Conservation (phyloP, 2,329 filamentous ascomycete genomes). For the Chaetomiaceae sp. region DNA sequence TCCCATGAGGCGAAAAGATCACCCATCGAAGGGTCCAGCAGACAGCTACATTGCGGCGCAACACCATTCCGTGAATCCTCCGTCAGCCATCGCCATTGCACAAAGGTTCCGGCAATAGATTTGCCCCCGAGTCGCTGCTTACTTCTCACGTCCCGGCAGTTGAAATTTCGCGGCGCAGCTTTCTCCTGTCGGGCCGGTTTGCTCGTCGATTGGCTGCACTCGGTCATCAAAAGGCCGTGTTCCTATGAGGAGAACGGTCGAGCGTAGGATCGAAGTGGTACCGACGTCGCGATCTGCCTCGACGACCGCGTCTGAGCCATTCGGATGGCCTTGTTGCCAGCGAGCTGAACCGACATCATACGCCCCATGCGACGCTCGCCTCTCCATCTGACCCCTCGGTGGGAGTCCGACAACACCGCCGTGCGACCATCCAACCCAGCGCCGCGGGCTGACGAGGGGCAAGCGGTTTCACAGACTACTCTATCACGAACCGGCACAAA, state of each 20-base stretch:
- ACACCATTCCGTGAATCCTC: conserved; percentile 2
- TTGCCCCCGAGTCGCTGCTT: background rate
- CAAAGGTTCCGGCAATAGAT: background rate
- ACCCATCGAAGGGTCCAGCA: no score
- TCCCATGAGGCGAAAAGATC: no score
- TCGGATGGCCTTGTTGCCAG: background rate
- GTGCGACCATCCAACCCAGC: conserved; percentile 10
- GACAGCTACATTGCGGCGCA: no score
- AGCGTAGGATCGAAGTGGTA: background rate
- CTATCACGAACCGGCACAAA: background rate
- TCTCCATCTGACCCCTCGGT: conserved; percentile 1
- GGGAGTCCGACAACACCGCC: background rate
- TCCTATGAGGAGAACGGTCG: background rate
- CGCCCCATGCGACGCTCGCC: background rate
- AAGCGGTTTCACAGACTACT: background rate
- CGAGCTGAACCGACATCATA: background rate
- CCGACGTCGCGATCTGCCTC: background rate
- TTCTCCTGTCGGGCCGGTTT: background rate
- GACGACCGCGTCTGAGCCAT: background rate
- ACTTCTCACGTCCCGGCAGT: background rate
- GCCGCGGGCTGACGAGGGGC: conserved; percentile 2
- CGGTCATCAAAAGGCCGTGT: conserved; percentile 1
- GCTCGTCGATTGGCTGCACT: background rate
- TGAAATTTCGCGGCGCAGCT: background rate
- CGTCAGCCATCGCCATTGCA: background rate